Evolutionary conservation across 2,329 filamentous ascomycete species (phyloP).

Genomic region (Stachybotrys chlorohalonatus): DNA sequence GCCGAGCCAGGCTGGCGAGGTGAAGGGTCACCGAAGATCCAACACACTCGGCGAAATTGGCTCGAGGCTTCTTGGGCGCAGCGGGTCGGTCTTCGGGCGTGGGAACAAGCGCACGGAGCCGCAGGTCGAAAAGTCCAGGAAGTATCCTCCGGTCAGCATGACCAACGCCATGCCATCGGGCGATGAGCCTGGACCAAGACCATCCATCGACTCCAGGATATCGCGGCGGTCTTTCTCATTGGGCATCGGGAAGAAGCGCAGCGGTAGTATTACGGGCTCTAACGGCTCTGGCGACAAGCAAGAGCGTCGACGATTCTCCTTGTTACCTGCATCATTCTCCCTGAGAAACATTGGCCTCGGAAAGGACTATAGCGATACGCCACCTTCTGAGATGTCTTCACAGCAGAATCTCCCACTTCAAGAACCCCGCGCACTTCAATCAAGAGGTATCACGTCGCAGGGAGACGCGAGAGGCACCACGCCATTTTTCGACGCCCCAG

Average conservation of each 20-base stretch:
- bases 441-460: conserved; percentile 23
- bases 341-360: conserved; percentile 54
- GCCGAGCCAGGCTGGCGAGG: conserved; percentile 31
- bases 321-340: conserved; percentile 57
- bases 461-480: conserved; percentile 25
- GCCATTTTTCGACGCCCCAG: conserved; percentile 25
- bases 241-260: conserved; percentile 60
- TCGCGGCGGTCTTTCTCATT: conserved; percentile 63
- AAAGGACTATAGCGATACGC: conserved; percentile 39
- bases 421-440: conserved; percentile 23
- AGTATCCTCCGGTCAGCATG: conserved; percentile 90
- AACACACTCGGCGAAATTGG: conserved; percentile 74
- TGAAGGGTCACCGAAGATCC: conserved; percentile 56
- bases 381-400: conserved; percentile 36
- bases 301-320: conserved; percentile 58
- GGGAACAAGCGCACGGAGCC: conserved; percentile 39
- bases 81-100: conserved; percentile 66
- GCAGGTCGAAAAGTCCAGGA: conserved; percentile 53
- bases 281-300: conserved; percentile 49
- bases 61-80: conserved; percentile 77
- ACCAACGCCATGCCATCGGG: conserved; percentile 56
- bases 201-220: conserved; percentile 60
- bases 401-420: conserved; percentile 46
- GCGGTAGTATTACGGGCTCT: conserved; percentile 53
- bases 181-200: conserved; percentile 41